Evolutionary conservation across 2,329 filamentous ascomycete genomes (phyloP).

Genomic region (Hymenoscyphus albidus): DNA sequence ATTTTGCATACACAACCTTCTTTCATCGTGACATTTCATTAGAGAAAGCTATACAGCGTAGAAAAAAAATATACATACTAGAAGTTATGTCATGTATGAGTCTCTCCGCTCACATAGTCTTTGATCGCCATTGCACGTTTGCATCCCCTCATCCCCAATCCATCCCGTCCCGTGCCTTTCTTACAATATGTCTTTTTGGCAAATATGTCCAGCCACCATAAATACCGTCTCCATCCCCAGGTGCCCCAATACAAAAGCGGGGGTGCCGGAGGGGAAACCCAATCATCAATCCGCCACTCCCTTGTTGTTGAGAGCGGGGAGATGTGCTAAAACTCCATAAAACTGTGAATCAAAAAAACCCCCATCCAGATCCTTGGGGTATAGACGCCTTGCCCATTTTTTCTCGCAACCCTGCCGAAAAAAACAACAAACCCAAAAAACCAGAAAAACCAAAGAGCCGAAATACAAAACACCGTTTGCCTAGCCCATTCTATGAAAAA

Average conservation of each 20-base stretch:
- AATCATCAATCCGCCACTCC: conserved; percentile 23
- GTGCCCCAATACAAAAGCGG: background rate
- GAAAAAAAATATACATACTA: conserved; percentile 1
- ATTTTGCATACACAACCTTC: background rate
- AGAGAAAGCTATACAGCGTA: background rate
- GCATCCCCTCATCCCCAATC: background rate
- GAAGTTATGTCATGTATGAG: background rate
- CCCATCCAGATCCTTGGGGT: conserved; percentile 11
- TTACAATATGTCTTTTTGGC: background rate
- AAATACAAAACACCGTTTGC: background rate
- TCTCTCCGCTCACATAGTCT: background rate
- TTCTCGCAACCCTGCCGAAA: background rate
- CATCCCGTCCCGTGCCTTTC: background rate
- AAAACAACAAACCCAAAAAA: background rate
- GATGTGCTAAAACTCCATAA: conserved; percentile 11
- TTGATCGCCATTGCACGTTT: background rate
- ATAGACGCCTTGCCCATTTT: conserved; percentile 14
- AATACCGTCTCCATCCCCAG: background rate
- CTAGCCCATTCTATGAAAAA: background rate
- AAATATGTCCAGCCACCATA: background rate
- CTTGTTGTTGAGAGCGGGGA: conserved; percentile 25
- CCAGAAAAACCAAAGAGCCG: background rate
- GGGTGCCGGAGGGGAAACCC: background rate
- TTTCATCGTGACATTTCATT: conserved; percentile 8
- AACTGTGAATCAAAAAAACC: background rate